phyloP scores from a whole-genome alignment of 2,329 filamentous ascomycete genomes.

The Peltaster fructicola region DNA sequence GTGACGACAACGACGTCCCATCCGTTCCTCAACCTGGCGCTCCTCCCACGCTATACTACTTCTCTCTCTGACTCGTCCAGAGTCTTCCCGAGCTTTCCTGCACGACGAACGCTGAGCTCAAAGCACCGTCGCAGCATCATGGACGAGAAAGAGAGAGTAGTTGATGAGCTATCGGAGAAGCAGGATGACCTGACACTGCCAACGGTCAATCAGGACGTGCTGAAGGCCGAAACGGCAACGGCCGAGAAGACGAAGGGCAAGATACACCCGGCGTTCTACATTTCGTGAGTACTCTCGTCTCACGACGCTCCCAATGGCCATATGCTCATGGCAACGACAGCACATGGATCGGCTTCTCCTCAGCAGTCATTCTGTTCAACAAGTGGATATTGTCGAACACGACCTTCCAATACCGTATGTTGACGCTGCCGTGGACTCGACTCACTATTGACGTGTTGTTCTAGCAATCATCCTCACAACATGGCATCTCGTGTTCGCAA shows the following conservation, averaged over 20 bases:
- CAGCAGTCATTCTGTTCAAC: slow-evolving; percentile 95
- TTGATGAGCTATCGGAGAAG: slow-evolving; percentile 41
- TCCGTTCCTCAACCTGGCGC: no score
- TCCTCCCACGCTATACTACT: no score
- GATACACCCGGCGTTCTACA: slow-evolving; percentile 73
- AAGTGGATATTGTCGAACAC: slow-evolving; percentile 88
- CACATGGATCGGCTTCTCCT: slow-evolving; percentile 82
- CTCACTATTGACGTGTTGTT: slow-evolving; percentile 18
- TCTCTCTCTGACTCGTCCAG: no score
- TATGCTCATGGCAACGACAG: slow-evolving; percentile 28
- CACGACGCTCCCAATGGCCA: slow-evolving; percentile 23
- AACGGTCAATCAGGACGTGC: slow-evolving; percentile 67
- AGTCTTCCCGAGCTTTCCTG: no score
- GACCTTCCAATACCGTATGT: slow-evolving; percentile 47
- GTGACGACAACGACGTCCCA: no score
- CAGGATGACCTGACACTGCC: slow-evolving; percentile 50
- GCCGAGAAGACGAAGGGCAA: slow-evolving; percentile 51
- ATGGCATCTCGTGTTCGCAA: slow-evolving; percentile 89
- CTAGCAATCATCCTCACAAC: slow-evolving; percentile 72
- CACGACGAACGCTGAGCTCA: no score
- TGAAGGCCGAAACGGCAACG: no score
- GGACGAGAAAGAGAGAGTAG: slow-evolving; percentile 68
- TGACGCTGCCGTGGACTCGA: not conserved
- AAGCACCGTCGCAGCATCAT: no score
- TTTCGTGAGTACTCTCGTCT: slow-evolving; percentile 39